Conservation (phyloP, 805 yeast species). For the Nakazawaea ernobii region DNA sequence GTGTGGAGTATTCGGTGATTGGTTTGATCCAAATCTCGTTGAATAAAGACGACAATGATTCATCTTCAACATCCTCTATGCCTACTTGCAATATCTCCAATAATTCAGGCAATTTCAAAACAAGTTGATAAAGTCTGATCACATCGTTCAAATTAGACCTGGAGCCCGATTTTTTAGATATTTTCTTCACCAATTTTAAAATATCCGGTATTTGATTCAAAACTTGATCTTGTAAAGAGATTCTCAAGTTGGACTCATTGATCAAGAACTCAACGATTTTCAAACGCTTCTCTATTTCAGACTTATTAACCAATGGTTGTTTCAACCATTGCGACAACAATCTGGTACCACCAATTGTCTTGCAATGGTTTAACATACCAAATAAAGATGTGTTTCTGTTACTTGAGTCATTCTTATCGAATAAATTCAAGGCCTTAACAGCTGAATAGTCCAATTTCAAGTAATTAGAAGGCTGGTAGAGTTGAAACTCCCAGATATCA, state of each 20-base stretch:
- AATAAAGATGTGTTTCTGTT: conserved; percentile 49
- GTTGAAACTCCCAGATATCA: conserved; percentile 51
- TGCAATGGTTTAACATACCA: conserved; percentile 84
- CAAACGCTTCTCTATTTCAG: conserved; percentile 63
- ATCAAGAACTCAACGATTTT: conserved; percentile 66
- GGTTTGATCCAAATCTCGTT: conserved; percentile 53
- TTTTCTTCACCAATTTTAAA: conserved; percentile 65
- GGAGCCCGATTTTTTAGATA: conserved; percentile 32
- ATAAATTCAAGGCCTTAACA: conserved; percentile 77
- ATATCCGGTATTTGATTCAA: conserved; percentile 78
- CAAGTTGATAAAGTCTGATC: conserved; percentile 79
- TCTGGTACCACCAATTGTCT: conserved; percentile 84
- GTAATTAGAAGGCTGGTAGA: conserved; percentile 69
- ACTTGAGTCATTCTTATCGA: conserved; percentile 45
- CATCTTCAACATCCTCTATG: conserved; percentile 13
- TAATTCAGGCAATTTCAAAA: conserved; percentile 64
- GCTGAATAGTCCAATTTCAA: conserved; percentile 93
- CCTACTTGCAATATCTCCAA: conserved; percentile 37
- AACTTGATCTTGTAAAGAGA: conserved; percentile 59
- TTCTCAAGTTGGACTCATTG: conserved; percentile 63
- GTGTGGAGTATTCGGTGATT: conserved; percentile 38
- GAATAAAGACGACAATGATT: conserved; percentile 30
- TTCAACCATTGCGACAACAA: conserved; percentile 90
- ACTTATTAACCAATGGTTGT: conserved; percentile 76
- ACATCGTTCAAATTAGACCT: conserved; percentile 79